These are phyloP conservation scores for Setaria italica DNA, from an alignment of 202 grass and related monocot species.

Conservation along the genomic window DNA sequence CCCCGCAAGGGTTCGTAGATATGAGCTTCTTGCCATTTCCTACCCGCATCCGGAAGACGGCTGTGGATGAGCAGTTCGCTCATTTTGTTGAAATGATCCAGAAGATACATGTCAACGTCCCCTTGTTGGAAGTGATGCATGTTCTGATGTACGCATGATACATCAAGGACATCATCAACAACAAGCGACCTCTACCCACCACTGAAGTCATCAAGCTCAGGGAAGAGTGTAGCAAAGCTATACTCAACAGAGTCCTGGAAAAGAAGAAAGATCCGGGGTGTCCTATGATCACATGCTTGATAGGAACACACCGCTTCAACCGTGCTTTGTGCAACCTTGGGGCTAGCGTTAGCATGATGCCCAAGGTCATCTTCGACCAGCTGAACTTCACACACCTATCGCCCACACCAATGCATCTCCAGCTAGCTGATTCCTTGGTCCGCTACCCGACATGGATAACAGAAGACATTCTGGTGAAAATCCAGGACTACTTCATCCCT, in stretches of 20 bases:
- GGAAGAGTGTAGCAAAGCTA: too few species aligned
- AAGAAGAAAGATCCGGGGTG: too few species aligned
- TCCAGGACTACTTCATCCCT: background rate
- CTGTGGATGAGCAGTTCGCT: background rate
- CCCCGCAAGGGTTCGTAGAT: background rate
- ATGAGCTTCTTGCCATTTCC: background rate
- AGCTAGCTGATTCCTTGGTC: background rate
- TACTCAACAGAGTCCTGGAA: background rate
- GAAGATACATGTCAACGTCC: background rate
- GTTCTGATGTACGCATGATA: background rate
- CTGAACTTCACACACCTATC: background rate
- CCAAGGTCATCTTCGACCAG: background rate
- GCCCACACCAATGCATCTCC: background rate
- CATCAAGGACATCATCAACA: background rate
- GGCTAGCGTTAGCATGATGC: background rate
- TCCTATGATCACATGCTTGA: too few species aligned
- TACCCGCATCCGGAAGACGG: fast-evolving
- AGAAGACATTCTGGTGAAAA: background rate
- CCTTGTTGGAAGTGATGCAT: background rate
- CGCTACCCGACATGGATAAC: background rate
- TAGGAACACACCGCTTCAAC: too few species aligned
- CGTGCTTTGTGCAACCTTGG: too few species aligned
- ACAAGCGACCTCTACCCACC: background rate
- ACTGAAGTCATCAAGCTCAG: background rate
- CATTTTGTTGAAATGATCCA: background rate